These are phyloP conservation scores for Neckera pumila DNA, from an alignment of 225 moss, liverwort and hornwort genomes.

Conservation along the genomic window DNA sequence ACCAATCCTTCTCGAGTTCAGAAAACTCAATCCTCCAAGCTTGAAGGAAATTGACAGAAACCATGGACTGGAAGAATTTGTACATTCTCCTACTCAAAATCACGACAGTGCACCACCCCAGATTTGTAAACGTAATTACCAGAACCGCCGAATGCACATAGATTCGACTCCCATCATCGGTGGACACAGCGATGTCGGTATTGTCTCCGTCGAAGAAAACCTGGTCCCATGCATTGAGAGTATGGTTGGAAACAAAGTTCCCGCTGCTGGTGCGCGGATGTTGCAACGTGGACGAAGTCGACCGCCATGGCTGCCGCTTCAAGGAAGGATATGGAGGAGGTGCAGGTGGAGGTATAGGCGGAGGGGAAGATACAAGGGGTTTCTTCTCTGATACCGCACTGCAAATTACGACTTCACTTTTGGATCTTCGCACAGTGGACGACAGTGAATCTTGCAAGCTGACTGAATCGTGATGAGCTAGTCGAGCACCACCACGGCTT, in stretches of 20 bases:
- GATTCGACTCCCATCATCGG: slow-evolving; percentile 46
- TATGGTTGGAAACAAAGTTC: slow-evolving; percentile 15
- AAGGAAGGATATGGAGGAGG: slow-evolving; percentile 45
- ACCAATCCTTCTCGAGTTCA: background rate
- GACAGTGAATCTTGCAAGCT: background rate
- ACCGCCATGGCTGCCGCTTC: background rate
- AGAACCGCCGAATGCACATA: slow-evolving; percentile 50
- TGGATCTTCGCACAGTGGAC: background rate
- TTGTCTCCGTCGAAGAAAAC: slow-evolving; percentile 35
- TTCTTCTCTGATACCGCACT: background rate
- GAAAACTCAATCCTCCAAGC: background rate
- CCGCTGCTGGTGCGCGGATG: background rate
- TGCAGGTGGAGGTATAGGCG: slow-evolving; percentile 6
- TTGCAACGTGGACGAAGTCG: background rate
- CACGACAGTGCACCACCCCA: background rate
- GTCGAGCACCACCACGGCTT: background rate
- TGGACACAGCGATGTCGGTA: slow-evolving; percentile 41
- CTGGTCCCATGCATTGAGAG: slow-evolving; percentile 42
- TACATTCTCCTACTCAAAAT: background rate
- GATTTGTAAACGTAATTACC: slow-evolving; percentile 10
- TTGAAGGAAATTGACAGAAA: background rate
- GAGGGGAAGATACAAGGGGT: background rate
- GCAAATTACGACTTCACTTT: background rate
- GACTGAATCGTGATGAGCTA: slow-evolving; percentile 7
- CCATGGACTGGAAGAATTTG: background rate